Conservation (phyloP, 768 basidiomycete genomes). For the Xanthoconium stramineum region DNA sequence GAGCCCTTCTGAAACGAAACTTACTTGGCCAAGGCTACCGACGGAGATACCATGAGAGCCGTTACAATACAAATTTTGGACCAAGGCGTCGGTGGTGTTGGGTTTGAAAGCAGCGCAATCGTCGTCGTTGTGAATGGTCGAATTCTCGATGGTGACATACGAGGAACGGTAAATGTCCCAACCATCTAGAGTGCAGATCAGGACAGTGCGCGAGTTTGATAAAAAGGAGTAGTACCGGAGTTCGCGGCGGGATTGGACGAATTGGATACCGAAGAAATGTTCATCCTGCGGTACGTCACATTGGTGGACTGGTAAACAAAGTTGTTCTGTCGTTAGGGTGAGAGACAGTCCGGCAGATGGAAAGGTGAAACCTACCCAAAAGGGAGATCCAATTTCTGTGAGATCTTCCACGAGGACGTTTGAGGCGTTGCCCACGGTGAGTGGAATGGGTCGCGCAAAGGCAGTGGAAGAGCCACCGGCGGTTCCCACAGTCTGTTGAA, state of each 20-base stretch:
- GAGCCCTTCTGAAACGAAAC: background rate
- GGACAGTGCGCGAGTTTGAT: background rate
- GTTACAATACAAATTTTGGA: constrained; percentile 43
- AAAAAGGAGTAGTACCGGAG: constrained; percentile 23
- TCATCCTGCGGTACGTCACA: constrained; percentile 40
- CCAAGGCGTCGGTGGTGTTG: constrained; percentile 38
- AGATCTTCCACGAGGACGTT: constrained; percentile 41
- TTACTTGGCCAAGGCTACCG: constrained; percentile 43
- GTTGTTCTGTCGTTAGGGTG: constrained; percentile 23
- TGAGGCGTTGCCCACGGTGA: constrained; percentile 42
- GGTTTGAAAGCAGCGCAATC: constrained; percentile 34
- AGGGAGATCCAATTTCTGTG: constrained; percentile 38
- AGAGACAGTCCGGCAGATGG: background rate
- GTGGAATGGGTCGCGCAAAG: constrained; percentile 43
- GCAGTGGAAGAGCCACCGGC: constrained; percentile 41
- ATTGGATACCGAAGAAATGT: constrained; percentile 34
- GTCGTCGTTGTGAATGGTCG: constrained; percentile 40
- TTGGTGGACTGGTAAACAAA: constrained; percentile 43
- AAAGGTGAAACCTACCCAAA: constrained; percentile 35
- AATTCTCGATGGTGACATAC: constrained; percentile 33
- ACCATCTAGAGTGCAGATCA: constrained; percentile 30
- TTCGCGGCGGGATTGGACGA: constrained; percentile 34
- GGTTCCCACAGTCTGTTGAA: constrained; percentile 33
- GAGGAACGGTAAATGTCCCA: constrained; percentile 48
- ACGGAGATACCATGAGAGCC: constrained; percentile 42